Conservation (phyloP, 169 alveolate genomes). For the Ichthyophthirius multifiliis region DNA sequence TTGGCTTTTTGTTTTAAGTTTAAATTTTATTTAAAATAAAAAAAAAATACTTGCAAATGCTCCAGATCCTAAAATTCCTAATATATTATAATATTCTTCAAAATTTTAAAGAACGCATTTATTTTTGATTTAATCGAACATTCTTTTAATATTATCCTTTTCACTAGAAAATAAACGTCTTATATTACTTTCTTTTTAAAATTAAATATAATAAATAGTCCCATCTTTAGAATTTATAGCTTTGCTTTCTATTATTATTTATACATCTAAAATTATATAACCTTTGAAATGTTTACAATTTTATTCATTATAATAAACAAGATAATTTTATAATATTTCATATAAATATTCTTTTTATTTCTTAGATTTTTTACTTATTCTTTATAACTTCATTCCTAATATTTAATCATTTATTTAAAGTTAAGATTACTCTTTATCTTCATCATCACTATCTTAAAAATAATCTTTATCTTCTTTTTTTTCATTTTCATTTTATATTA, state of each 20-base stretch:
- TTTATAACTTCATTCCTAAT: too few species aligned
- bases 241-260: background rate
- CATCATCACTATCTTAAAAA: too few species aligned
- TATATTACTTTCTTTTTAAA: background rate
- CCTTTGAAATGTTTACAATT: background rate
- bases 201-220: background rate
- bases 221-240: background rate
- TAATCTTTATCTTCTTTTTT: too few species aligned
- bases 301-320: too few species aligned
- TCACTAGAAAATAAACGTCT: background rate
- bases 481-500: too few species aligned
- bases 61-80: slow-evolving; percentile 9
- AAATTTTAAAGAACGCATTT: slow-evolving; percentile 1
- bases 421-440: too few species aligned
- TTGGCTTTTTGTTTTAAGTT: background rate
- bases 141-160: background rate
- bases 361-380: too few species aligned
- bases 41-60: background rate
- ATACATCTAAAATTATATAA: background rate
- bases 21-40: background rate
- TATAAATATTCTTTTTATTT: too few species aligned
- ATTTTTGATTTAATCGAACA: background rate
- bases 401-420: too few species aligned
- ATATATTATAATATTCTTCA: background rate
- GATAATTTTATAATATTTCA: too few species aligned